Conservation (phyloP, 805 yeast species). For the Crinitomyces ghanaensis region DNA sequence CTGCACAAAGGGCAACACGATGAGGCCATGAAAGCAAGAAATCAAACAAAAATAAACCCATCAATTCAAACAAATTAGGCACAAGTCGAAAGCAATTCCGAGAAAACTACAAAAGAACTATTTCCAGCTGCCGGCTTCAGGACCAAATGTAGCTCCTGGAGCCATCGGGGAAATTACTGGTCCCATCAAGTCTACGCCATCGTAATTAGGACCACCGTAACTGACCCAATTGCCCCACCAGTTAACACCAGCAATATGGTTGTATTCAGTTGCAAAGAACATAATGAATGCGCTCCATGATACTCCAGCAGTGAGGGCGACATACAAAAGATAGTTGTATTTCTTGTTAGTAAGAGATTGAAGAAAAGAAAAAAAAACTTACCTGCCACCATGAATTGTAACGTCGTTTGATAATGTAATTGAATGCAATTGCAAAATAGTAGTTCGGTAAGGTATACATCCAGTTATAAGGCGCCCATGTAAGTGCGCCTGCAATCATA, state of each 20-base stretch:
- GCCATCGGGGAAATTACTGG: too few species aligned
- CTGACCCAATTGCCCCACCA: constrained; percentile 42
- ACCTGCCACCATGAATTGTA: constrained; percentile 43
- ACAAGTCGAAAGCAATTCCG: too few species aligned
- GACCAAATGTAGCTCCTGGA: too few species aligned
- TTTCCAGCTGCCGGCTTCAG: too few species aligned
- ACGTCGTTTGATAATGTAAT: constrained; percentile 32
- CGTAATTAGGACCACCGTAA: neutral
- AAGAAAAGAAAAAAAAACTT: too few species aligned
- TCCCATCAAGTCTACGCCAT: too few species aligned
- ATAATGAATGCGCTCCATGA: constrained; percentile 36
- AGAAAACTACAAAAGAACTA: too few species aligned
- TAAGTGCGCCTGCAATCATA: constrained; percentile 35
- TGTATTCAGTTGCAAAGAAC: constrained; percentile 33
- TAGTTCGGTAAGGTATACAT: constrained; percentile 35
- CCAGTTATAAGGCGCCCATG: constrained; percentile 34
- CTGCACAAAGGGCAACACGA: too few species aligned
- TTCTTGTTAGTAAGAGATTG: too few species aligned
- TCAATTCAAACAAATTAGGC: too few species aligned
- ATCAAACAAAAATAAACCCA: neutral
- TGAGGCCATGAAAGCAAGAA: neutral
- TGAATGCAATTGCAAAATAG: constrained; percentile 32
- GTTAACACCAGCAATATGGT: constrained; percentile 22
- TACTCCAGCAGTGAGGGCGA: constrained; percentile 38
- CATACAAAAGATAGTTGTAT: constrained; percentile 38